phyloP scores from a whole-genome alignment of 768 basidiomycete genomes.

The Boletus sp. region DNA sequence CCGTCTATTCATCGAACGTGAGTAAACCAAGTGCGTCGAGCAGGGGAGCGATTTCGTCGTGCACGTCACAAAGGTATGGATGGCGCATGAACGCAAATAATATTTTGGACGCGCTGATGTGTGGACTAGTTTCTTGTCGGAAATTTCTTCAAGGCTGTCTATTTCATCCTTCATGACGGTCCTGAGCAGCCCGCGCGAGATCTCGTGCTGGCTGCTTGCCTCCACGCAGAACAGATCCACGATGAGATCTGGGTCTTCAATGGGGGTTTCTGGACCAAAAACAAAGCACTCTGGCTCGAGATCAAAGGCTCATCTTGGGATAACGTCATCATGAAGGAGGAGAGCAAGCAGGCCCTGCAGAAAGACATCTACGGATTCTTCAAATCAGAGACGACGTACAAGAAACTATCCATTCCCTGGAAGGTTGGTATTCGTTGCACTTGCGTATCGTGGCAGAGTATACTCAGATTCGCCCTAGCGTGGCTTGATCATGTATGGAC shows the following conservation, averaged over 20 bases:
- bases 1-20: neutral
- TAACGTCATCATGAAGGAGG: conserved; percentile 68
- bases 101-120: neutral
- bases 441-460: neutral
- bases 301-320: conserved; percentile 70
- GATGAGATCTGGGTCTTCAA: conserved; percentile 80
- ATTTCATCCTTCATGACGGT: conserved; percentile 63
- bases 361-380: conserved; percentile 83
- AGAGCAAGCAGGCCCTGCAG: conserved; percentile 64
- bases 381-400: conserved; percentile 69
- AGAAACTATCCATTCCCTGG: conserved; percentile 77
- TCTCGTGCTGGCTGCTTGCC: conserved; percentile 52
- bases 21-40: neutral
- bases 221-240: conserved; percentile 53
- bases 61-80: conserved; percentile 48
- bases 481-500: conserved; percentile 79
- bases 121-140: conserved; percentile 30
- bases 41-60: conserved; percentile 59
- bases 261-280: conserved; percentile 66
- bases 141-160: conserved; percentile 27
- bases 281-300: conserved; percentile 56
- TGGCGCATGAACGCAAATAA: neutral
- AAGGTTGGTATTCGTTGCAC: conserved; percentile 46
- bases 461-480: conserved; percentile 43
- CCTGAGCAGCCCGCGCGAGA: conserved; percentile 48